Evolutionary conservation across 1,284 basidiomycete genomes (phyloP).

Genomic region (Pseudozyma pruni): DNA sequence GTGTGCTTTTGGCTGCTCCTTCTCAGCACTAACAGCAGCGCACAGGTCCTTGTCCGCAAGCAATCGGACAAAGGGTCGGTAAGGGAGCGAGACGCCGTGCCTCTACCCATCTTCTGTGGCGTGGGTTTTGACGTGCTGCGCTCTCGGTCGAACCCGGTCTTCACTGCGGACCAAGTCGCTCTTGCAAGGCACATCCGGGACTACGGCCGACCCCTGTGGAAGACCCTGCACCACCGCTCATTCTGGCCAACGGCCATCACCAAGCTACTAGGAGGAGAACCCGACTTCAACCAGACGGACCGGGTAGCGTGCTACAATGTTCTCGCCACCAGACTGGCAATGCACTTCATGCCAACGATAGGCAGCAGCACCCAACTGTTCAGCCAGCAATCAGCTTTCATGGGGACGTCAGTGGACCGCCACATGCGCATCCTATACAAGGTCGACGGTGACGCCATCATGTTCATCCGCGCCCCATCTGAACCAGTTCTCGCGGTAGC

Average conservation of each 20-base stretch:
- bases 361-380: not conserved
- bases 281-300: not conserved
- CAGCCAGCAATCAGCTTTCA: not conserved
- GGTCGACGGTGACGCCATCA: not conserved
- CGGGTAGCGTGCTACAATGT: slow-evolving; percentile 1
- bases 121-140: slow-evolving; percentile 12
- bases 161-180: no score
- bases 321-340: slow-evolving; percentile 11
- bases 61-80: not conserved
- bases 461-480: slow-evolving; percentile 6
- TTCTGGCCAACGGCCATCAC: slow-evolving; percentile 3
- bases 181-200: slow-evolving; percentile 2
- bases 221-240: no score
- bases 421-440: slow-evolving; percentile 20
- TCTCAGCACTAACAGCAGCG: slow-evolving; percentile 21
- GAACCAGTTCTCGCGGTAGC: slow-evolving; percentile 27
- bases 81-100: not conserved
- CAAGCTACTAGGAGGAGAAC: slow-evolving; percentile 1
- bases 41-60: slow-evolving; percentile 3
- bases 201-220: slow-evolving; percentile 35
- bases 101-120: slow-evolving; percentile 12
- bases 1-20: slow-evolving; percentile 23
- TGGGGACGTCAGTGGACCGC: not conserved
- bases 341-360: slow-evolving; percentile 1
- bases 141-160: no score